phyloP scores from a whole-genome alignment of 2,329 filamentous ascomycete genomes.

The Exophiala alcalophila region DNA sequence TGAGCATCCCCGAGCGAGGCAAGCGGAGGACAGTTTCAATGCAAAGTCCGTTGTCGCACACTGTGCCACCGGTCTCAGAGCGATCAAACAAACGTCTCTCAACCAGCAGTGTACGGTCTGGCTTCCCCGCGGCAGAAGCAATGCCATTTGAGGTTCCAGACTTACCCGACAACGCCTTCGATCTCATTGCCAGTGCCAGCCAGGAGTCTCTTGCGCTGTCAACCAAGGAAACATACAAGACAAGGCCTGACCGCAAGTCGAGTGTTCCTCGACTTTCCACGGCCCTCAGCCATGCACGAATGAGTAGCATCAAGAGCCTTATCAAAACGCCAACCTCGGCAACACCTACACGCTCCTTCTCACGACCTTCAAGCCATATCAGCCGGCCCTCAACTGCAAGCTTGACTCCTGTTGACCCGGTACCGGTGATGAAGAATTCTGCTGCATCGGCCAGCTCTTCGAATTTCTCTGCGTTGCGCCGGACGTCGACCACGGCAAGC shows the following conservation, averaged over 20 bases:
- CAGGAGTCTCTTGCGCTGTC: conserved; percentile 21
- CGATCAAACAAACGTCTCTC: conserved; percentile 19
- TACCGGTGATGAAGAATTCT: conserved; percentile 7
- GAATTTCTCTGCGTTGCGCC: conserved; percentile 6
- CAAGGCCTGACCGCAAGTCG: conserved; percentile 15
- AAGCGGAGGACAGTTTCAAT: conserved; percentile 16
- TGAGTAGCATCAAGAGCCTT: conserved; percentile 30
- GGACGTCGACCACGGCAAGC: conserved; percentile 17
- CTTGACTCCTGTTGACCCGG: conserved; percentile 4
- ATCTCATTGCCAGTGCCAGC: conserved; percentile 26
- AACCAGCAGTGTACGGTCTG: conserved; percentile 14
- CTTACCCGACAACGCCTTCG: conserved; percentile 24
- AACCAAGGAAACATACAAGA: conserved; percentile 5
- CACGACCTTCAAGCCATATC: conserved; percentile 14
- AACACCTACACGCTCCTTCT: conserved; percentile 10
- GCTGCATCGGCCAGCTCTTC: conserved; percentile 7
- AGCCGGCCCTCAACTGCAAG: conserved; percentile 23
- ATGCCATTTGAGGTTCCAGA: conserved; percentile 24
- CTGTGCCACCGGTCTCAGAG: conserved; percentile 7
- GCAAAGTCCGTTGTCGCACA: conserved; percentile 19
- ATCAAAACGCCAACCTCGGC: conserved; percentile 24
- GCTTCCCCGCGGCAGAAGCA: conserved; percentile 25
- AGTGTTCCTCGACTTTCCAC: conserved; percentile 26
- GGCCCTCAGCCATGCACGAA: conserved; percentile 23
- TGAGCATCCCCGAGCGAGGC: conserved; percentile 10